phyloP scores from a whole-genome alignment of 768 basidiomycete genomes.

The Botryobasidium botryosum region DNA sequence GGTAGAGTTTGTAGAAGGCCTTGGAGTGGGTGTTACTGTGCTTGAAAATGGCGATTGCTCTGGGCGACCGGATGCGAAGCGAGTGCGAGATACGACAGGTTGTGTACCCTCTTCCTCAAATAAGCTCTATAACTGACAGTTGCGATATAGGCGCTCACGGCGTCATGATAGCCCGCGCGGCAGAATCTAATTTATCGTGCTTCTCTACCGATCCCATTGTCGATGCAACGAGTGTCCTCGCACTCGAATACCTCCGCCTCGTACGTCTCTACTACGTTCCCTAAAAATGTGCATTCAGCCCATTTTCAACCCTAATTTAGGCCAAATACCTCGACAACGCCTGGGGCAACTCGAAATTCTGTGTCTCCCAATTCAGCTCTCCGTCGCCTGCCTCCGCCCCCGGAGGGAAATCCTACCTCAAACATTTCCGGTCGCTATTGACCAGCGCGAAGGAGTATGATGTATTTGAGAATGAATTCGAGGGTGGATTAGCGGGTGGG shows the following conservation, averaged over 20 bases:
- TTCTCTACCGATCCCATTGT: constrained; percentile 53
- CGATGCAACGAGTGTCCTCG: constrained; percentile 50
- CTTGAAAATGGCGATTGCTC: constrained; percentile 88
- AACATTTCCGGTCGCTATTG: constrained; percentile 35
- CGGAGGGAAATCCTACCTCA: constrained; percentile 14
- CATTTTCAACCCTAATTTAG: constrained; percentile 22
- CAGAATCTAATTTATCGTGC: constrained; percentile 82
- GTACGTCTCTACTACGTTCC: constrained; percentile 26
- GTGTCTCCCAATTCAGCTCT: constrained; percentile 66
- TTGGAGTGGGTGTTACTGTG: constrained; percentile 62
- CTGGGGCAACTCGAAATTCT: constrained; percentile 79
- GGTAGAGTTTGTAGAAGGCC: constrained; percentile 60
- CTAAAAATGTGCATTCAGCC: background rate
- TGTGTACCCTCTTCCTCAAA: constrained; percentile 5
- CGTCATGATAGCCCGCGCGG: constrained; percentile 92
- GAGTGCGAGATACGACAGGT: constrained; percentile 63
- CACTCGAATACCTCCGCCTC: constrained; percentile 59
- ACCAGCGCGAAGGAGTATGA: constrained; percentile 41
- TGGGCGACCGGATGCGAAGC: constrained; percentile 59
- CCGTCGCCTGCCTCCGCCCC: constrained; percentile 24
- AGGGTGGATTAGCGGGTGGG: constrained; percentile 6
- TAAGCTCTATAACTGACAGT: too few relatives aligned
- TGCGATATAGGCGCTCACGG: constrained; percentile 77
- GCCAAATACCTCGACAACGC: constrained; percentile 60
- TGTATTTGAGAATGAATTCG: constrained; percentile 2